Evolutionary conservation across 2,329 filamentous ascomycete genomes (phyloP).

Genomic region (Apiospora phragmitis): DNA sequence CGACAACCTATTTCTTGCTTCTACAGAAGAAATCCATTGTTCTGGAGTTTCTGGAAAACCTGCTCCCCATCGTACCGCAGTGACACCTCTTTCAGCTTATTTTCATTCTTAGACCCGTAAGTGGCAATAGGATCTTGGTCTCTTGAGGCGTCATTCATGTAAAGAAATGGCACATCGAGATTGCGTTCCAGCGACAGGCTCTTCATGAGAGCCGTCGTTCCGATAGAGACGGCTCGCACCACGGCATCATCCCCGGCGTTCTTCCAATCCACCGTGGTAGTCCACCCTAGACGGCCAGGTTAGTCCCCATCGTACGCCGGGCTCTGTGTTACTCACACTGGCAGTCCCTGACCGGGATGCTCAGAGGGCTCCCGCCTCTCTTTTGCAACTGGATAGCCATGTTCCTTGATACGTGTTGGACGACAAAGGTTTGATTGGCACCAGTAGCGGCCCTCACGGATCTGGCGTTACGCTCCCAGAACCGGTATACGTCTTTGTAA

Average conservation of each 20-base stretch:
- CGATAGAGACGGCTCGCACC: slow-evolving; percentile 17
- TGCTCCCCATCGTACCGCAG: slow-evolving; percentile 23
- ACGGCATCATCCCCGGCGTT: slow-evolving; percentile 17
- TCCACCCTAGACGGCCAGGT: slow-evolving; percentile 18
- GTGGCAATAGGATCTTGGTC: slow-evolving; percentile 25
- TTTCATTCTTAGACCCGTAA: slow-evolving; percentile 25
- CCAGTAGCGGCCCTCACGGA: slow-evolving; percentile 18
- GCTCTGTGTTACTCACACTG: slow-evolving; percentile 19
- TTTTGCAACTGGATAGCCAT: slow-evolving; percentile 19
- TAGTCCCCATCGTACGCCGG: background rate
- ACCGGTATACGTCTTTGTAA: slow-evolving; percentile 23
- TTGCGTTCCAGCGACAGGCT: background rate
- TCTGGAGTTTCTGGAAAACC: slow-evolving; percentile 29
- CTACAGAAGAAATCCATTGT: slow-evolving; percentile 19
- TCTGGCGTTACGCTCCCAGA: slow-evolving; percentile 19
- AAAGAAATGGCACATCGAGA: slow-evolving; percentile 11
- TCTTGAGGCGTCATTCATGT: slow-evolving; percentile 27
- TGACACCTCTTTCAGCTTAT: slow-evolving; percentile 20
- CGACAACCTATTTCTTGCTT: too few relatives aligned
- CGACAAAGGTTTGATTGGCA: slow-evolving; percentile 21
- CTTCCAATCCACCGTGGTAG: slow-evolving; percentile 21
- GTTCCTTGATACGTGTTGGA: slow-evolving; percentile 15
- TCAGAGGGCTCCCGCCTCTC: slow-evolving; percentile 20
- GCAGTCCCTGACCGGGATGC: slow-evolving; percentile 5
- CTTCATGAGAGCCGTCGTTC: slow-evolving; percentile 12